These are phyloP conservation scores for Funneliformis caledonium DNA, from an alignment of 371 early-diverging fungal genomes.

Conservation along the genomic window DNA sequence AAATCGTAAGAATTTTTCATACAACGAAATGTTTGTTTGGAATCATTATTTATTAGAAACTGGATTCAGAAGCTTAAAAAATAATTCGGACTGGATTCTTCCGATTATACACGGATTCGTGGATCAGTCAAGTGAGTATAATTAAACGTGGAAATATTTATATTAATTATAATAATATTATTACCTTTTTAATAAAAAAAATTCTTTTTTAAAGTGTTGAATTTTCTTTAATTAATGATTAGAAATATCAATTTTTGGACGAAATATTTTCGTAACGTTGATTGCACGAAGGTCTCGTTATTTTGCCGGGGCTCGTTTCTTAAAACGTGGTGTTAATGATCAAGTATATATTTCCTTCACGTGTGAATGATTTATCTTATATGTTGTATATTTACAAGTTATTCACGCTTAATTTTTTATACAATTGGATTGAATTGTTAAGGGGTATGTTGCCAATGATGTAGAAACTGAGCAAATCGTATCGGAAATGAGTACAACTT, in stretches of 20 bases:
- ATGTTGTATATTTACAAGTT: not conserved
- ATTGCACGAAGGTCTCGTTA: conserved; percentile 93
- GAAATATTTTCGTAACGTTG: conserved; percentile 86
- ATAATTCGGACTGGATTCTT: conserved; percentile 83
- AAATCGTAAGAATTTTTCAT: conserved; percentile 44
- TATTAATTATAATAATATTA: not conserved
- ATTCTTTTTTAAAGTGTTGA: not conserved
- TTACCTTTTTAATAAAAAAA: too few relatives aligned
- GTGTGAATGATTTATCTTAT: not conserved
- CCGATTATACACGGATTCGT: conserved; percentile 96
- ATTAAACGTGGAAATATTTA: not conserved
- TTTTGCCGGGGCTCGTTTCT: conserved; percentile 97
- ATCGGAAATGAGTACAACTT: conserved; percentile 85
- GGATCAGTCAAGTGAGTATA: conserved; percentile 86
- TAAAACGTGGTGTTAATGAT: conserved; percentile 95
- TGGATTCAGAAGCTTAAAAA: conserved; percentile 68
- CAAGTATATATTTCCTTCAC: conserved; percentile 50
- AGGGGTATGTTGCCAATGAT: conserved; percentile 97
- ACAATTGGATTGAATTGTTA: not conserved
- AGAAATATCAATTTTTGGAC: conserved; percentile 64
- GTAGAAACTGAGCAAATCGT: conserved; percentile 99
- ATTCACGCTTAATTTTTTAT: not conserved
- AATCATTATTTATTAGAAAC: conserved; percentile 82
- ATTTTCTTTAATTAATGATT: not conserved
- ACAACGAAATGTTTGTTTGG: conserved; percentile 95